phyloP scores from a whole-genome alignment of 192 early-diverging fungal species.

The Backusella mclennaniae region DNA sequence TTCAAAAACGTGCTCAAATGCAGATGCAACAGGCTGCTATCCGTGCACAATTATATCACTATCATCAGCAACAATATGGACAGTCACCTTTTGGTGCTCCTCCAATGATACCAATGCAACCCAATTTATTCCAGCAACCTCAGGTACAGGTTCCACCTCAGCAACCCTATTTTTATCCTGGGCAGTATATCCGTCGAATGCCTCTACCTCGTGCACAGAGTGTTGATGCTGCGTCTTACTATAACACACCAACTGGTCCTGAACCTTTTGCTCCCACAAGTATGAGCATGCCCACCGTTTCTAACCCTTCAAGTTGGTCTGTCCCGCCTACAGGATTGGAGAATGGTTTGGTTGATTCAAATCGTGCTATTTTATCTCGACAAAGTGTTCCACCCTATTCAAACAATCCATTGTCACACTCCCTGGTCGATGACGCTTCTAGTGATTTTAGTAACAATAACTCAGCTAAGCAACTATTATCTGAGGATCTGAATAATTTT shows the following conservation, averaged over 20 bases:
- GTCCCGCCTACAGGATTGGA: neutral
- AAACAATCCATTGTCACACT: neutral
- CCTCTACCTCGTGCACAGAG: constrained; percentile 10
- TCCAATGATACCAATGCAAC: constrained; percentile 6
- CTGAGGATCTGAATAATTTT: neutral
- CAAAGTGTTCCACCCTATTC: constrained; percentile 11
- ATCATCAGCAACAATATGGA: constrained; percentile 23
- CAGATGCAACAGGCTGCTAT: constrained; percentile 32
- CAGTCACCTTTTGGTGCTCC: constrained; percentile 4
- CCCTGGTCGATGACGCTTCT: neutral
- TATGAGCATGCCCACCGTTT: neutral
- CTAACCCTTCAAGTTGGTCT: neutral
- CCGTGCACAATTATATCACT: constrained; percentile 30
- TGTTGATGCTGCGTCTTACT: neutral
- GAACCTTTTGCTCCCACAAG: neutral
- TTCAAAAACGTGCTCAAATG: constrained; percentile 32
- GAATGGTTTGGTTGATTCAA: neutral
- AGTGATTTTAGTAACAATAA: neutral
- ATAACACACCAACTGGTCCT: neutral
- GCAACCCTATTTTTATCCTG: neutral
- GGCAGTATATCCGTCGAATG: neutral
- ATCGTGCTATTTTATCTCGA: neutral
- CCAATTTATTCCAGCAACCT: constrained; percentile 4
- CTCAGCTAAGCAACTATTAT: neutral
- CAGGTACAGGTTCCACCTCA: neutral